Percentiles rank a stretch among this genome's conserved stretches.
These are phyloP conservation scores for Pythium phragmitis DNA, from an alignment of 352 stramenopile species.

Conservation along the genomic window DNA sequence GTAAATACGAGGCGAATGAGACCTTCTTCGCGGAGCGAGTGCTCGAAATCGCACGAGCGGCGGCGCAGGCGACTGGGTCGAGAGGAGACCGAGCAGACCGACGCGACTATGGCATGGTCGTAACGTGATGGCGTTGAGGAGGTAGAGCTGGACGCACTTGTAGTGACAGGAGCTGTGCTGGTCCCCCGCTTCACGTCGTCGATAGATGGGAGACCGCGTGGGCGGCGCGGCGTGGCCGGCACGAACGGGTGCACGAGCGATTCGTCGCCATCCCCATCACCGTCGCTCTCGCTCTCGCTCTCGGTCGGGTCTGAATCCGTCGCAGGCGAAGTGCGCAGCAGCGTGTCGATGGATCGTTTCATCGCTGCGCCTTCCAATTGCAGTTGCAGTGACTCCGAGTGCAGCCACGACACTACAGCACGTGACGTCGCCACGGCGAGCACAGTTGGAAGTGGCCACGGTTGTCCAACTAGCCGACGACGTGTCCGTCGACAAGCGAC, in stretches of 20 bases:
- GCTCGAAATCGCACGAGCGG: slow-evolving; percentile 36
- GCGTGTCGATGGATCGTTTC: slow-evolving; percentile 25
- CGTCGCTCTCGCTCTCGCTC: slow-evolving; percentile 3
- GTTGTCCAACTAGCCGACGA: slow-evolving; percentile 1
- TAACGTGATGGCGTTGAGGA: not conserved
- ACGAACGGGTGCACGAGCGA: slow-evolving; percentile 20
- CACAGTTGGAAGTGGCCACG: slow-evolving; percentile 9
- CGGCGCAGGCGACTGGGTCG: slow-evolving; percentile 18
- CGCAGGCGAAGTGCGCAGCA: not conserved
- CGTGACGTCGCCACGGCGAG: slow-evolving; percentile 2
- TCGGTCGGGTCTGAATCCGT: not conserved
- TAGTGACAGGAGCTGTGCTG: not conserved
- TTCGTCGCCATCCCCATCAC: slow-evolving; percentile 9
- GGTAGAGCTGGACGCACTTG: not conserved
- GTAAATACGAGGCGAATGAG: slow-evolving; percentile 60
- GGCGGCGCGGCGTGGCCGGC: slow-evolving; percentile 6
- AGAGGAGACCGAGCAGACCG: slow-evolving; percentile 10
- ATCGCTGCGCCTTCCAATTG: slow-evolving; percentile 1
- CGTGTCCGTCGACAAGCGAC: not conserved
- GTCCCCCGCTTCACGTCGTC: not conserved
- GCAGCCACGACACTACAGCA: not conserved
- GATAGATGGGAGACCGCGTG: not conserved
- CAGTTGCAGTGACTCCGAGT: slow-evolving; percentile 3
- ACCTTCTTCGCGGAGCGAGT: slow-evolving; percentile 51
- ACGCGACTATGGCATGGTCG: slow-evolving; percentile 1